A percentile compares a stretch with the other conserved stretches of the same genome.
phyloP scores from a whole-genome alignment of 371 early-diverging fungal species.

The Zychaea mexicana region DNA sequence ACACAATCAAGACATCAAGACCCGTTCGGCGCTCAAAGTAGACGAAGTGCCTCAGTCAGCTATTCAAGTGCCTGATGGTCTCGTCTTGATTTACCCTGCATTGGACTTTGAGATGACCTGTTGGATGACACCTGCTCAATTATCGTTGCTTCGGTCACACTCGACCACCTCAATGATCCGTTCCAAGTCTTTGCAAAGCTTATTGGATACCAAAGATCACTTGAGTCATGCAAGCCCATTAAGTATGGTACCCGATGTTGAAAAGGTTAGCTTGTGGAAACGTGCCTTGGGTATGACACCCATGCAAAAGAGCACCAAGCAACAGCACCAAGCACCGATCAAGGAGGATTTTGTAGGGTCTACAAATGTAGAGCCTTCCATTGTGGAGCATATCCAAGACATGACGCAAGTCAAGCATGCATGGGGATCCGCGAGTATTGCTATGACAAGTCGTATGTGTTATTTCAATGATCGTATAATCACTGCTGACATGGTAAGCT shows the following conservation, averaged over 20 bases:
- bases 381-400: conserved; percentile 19
- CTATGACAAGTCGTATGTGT: conserved; percentile 87
- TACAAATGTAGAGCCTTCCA: conserved; percentile 8
- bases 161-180: conserved; percentile 55
- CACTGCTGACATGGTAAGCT: conserved; percentile 77
- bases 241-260: conserved; percentile 56
- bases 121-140: conserved; percentile 82
- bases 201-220: conserved; percentile 61
- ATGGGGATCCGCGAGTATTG: conserved; percentile 54
- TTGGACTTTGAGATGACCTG: conserved; percentile 88
- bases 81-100: conserved; percentile 90
- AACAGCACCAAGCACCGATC: too few species aligned
- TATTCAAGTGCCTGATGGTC: conserved; percentile 52
- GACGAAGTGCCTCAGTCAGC: conserved; percentile 31
- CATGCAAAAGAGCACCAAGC: too few species aligned
- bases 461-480: conserved; percentile 86
- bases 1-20: conserved; percentile 35
- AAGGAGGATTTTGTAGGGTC: neutral
- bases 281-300: conserved; percentile 28
- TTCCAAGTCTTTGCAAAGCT: conserved; percentile 55
- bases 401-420: conserved; percentile 22
- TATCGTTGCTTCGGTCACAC: conserved; percentile 52
- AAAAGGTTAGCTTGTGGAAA: conserved; percentile 38
- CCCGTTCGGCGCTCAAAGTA: neutral
- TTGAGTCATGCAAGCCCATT: conserved; percentile 58